These are phyloP conservation scores for Dioscorea alata DNA, from an alignment of 106 monocot genomes.

Conservation along the genomic window DNA sequence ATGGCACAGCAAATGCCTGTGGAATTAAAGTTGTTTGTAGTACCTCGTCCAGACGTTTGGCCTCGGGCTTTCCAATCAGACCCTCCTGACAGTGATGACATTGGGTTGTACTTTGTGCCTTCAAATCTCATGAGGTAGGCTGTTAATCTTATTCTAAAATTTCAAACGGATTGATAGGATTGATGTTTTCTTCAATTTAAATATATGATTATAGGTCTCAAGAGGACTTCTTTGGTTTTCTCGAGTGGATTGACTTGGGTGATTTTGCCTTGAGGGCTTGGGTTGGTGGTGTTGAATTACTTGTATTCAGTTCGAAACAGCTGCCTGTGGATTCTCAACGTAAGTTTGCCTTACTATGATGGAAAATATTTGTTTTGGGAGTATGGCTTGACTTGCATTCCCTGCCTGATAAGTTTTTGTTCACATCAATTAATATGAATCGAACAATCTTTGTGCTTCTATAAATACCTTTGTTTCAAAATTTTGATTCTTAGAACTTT, in stretches of 20 bases:
- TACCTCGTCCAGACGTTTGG: slow-evolving; percentile 20
- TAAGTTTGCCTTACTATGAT: not conserved
- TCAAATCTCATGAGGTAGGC: slow-evolving; percentile 1
- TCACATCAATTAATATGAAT: too few species aligned
- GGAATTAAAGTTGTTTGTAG: slow-evolving; percentile 17
- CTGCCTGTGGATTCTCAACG: slow-evolving; percentile 1
- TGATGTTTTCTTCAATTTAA: not conserved
- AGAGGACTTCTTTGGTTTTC: slow-evolving; percentile 2
- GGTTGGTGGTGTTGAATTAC: not conserved
- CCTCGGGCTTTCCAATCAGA: slow-evolving; percentile 15
- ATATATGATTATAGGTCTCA: not conserved
- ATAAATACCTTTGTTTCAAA: too few species aligned
- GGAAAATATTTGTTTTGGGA: too few species aligned
- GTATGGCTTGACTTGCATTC: too few species aligned
- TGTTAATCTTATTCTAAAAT: not conserved
- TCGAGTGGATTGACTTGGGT: not conserved
- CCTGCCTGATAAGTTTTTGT: too few species aligned
- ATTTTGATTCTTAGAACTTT: too few species aligned
- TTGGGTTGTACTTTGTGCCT: slow-evolving; percentile 23
- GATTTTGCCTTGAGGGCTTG: slow-evolving; percentile 3
- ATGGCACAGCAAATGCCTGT: slow-evolving; percentile 12
- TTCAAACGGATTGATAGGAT: not conserved
- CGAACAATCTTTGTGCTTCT: too few species aligned
- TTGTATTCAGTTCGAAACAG: slow-evolving; percentile 1
- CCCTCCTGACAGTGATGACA: slow-evolving; percentile 18